Percentiles rank a stretch among this genome's conserved stretches.
These are phyloP conservation scores for Santalum album DNA, from an alignment of 164 flowering plant genomes.

Conservation along the genomic window DNA sequence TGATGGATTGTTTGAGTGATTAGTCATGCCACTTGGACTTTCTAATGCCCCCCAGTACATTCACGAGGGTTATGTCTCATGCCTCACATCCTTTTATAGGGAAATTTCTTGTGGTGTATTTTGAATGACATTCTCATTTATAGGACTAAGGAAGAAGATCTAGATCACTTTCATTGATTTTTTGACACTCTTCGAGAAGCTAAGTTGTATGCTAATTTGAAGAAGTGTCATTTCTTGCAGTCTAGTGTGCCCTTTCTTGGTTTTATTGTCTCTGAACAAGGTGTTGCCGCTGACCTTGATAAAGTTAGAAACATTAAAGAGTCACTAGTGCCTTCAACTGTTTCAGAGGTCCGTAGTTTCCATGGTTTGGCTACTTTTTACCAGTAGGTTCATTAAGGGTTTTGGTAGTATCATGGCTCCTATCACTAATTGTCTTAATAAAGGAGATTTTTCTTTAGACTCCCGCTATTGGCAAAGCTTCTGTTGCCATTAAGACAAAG, in stretches of 20 bases:
- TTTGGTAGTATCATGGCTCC: not conserved
- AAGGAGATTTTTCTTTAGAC: not conserved
- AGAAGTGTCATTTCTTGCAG: not conserved
- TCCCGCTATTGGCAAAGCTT: not conserved
- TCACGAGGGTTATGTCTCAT: not conserved
- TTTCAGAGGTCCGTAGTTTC: not conserved
- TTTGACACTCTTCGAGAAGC: not conserved
- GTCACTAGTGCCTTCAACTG: not conserved
- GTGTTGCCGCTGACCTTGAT: not conserved
- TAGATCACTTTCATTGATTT: not conserved
- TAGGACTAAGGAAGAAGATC: not conserved
- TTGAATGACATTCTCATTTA: not conserved
- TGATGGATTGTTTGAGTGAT: not conserved
- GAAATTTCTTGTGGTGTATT: not conserved
- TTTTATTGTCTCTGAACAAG: not conserved
- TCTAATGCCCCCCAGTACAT: slow-evolving; percentile 1
- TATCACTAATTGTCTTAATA: not conserved
- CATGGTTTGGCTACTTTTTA: not conserved
- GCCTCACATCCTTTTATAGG: not conserved
- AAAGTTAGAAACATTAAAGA: not conserved
- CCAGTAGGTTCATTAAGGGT: not conserved
- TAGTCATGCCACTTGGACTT: slow-evolving; percentile 1
- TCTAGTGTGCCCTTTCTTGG: not conserved
- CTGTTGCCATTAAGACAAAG: too few relatives aligned
- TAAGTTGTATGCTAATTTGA: not conserved